Conservation (phyloP, 495 filamentous ascomycete species). For the Baudoinia panamericana region DNA sequence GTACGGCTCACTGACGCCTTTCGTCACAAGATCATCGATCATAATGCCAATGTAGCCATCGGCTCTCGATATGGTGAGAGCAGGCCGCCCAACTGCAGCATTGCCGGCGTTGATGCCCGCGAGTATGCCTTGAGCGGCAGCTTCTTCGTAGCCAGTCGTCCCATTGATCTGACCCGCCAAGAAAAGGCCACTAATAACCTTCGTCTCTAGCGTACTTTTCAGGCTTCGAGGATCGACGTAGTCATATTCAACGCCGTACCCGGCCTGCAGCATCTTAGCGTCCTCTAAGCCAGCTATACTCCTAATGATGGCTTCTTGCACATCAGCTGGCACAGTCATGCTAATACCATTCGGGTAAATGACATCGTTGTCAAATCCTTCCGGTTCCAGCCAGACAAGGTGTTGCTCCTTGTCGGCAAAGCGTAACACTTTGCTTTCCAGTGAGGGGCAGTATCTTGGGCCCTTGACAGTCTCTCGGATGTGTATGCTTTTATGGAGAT, state of each 20-base stretch:
- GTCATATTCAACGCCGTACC: constrained; percentile 97
- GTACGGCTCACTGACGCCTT: constrained; percentile 93
- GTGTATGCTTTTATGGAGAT: constrained; percentile 86
- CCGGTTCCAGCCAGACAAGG: constrained; percentile 91
- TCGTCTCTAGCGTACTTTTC: constrained; percentile 80
- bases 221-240: constrained; percentile 90
- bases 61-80: constrained; percentile 58
- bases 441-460: constrained; percentile 85
- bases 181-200: constrained; percentile 77
- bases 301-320: constrained; percentile 69
- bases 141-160: constrained; percentile 96
- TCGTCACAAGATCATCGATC: constrained; percentile 97
- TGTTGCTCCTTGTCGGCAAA: constrained; percentile 69
- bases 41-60: constrained; percentile 97
- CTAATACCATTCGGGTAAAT: constrained; percentile 96
- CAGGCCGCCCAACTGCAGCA: constrained; percentile 47
- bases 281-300: constrained; percentile 80
- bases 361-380: constrained; percentile 81
- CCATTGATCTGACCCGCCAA: constrained; percentile 97
- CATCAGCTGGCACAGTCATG: constrained; percentile 84
- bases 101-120: constrained; percentile 90
- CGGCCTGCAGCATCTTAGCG: constrained; percentile 84
- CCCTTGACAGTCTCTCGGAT: constrained; percentile 93
- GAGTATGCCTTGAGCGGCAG: constrained; percentile 79
- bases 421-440: constrained; percentile 88